Evolutionary conservation across 768 basidiomycete genomes (phyloP), one percentile per base, ranked within the genome.

Genomic region (Leccinum uliginosum): DNA sequence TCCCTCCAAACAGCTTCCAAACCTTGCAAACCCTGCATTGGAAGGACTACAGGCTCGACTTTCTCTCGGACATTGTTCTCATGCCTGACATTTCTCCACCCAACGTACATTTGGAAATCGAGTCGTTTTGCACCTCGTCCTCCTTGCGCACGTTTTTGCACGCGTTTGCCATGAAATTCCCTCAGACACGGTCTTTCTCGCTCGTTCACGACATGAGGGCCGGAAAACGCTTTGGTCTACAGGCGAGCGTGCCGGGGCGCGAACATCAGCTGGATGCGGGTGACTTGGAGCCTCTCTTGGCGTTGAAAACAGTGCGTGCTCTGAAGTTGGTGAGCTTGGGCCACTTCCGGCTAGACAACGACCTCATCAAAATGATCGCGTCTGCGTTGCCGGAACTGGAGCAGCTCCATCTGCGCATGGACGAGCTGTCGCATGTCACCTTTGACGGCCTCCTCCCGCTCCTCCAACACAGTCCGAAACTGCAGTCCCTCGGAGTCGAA

Each of bases 191-290:
- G 12, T 32, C 45, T 7, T 63, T 67, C 38, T 67, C 66, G 29
- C 66, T 67, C 50, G 59, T 67, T 17, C 61, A 67, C 17, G 66
- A 67, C 11, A 27, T 55, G 30, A 21, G 4, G 15, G 66, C 66
- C 15, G 21, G 58, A 14, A 57, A 50, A 50, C 66, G 66, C 30
- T 65, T 67, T 21, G 66, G 66, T 38, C 46, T 63, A 10, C 66
- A 50, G 15, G 59, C 44, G 0, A 40, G 54, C 17, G 12, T 27
- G 14, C 66, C 66, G 2, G 54, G 66, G 23, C 66, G 66, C 24
- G 61, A 59, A n/a, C 57, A 67, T 17, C 50, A 50, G 1, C 48
- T 67, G 19, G 51, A 54, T 14, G 26, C 17, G 1, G 29, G 35
- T 8, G 66, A 60, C 15, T 48, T 67, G 27, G 15, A 59, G 23